These are phyloP conservation scores for Diaporthe vaccinii DNA, from an alignment of 2,329 filamentous ascomycete species.

Conservation along the genomic window DNA sequence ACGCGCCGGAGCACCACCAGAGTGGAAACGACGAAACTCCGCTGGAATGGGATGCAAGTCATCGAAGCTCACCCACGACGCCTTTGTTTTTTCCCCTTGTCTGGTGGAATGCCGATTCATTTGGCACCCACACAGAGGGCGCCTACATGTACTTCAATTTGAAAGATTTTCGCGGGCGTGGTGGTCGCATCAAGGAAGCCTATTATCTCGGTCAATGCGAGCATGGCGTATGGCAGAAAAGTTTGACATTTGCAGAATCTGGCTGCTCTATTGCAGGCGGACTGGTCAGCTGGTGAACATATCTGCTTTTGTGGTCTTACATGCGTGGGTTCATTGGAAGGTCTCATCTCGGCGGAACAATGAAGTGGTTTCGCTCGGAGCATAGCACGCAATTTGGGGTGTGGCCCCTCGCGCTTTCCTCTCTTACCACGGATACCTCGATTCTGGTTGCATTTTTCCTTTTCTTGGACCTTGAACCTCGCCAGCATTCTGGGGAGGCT, in stretches of 20 bases:
- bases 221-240: slow-evolving; percentile 4
- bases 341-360: not conserved
- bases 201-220: not conserved
- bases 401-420: not conserved
- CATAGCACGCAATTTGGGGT: not conserved
- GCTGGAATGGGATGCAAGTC: not conserved
- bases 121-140: too few species aligned
- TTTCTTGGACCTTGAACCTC: not conserved
- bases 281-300: not conserved
- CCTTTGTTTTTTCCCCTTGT: too few species aligned
- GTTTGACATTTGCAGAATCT: not conserved
- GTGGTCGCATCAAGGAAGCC: not conserved
- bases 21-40: not conserved
- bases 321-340: too few species aligned
- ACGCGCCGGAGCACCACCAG: too few species aligned
- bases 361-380: not conserved
- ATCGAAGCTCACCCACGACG: not conserved
- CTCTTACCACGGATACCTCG: not conserved
- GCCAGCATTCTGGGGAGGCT: not conserved
- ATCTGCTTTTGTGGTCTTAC: not conserved
- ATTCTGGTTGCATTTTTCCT: too few species aligned
- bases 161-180: not conserved
- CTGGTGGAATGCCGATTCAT: too few species aligned
- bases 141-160: not conserved
- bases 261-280: not conserved